Evolutionary conservation across 371 early-diverging fungal genomes (phyloP).

Genomic region (Fennellomyces sp.): DNA sequence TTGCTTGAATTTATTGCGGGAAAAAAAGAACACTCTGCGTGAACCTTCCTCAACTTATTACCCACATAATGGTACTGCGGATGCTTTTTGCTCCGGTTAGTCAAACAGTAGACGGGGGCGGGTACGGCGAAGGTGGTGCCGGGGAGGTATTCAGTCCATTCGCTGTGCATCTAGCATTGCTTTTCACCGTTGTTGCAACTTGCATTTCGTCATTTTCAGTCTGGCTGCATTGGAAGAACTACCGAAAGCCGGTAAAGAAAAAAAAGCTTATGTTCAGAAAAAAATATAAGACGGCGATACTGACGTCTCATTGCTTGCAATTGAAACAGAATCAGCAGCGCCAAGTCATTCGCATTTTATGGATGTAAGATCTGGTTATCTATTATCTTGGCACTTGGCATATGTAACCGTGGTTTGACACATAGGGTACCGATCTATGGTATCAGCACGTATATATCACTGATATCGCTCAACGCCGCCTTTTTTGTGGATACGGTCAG

Average conservation of each 20-base stretch:
- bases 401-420: background rate
- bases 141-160: constrained; percentile 58
- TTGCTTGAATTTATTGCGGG: too few relatives aligned
- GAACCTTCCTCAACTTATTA: too few relatives aligned
- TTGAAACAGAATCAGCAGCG: constrained; percentile 77
- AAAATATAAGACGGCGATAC: background rate
- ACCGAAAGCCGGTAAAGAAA: constrained; percentile 82
- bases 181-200: constrained; percentile 65
- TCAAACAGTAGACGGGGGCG: constrained; percentile 2
- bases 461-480: constrained; percentile 75
- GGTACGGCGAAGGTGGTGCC: constrained; percentile 57
- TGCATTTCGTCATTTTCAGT: constrained; percentile 75
- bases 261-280: too few relatives aligned
- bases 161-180: constrained; percentile 56
- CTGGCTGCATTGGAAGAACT: constrained; percentile 89
- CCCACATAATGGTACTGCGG: background rate
- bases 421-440: constrained; percentile 90
- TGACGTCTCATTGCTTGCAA: background rate
- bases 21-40: too few relatives aligned
- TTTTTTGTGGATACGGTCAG: constrained; percentile 92
- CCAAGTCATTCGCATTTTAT: constrained; percentile 83
- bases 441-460: constrained; percentile 79
- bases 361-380: constrained; percentile 68
- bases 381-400: background rate
- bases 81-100: constrained; percentile 9